Percentiles rank a stretch among this genome's conserved stretches.
phyloP scores from a whole-genome alignment of 1,139 yeast genomes.

The Hanseniaspora sp. region DNA sequence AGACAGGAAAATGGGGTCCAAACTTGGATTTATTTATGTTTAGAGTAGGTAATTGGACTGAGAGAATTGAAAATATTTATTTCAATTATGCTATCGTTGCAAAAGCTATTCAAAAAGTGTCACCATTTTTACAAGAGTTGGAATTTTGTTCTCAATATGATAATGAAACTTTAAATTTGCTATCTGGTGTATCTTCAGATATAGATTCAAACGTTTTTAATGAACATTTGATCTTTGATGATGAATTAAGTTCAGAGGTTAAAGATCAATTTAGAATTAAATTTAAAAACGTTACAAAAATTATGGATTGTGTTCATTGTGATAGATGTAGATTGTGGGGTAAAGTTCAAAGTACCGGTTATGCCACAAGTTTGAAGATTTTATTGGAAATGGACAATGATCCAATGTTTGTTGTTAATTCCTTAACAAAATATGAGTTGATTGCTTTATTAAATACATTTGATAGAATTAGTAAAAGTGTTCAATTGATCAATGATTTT shows the following conservation, averaged over 20 bases:
- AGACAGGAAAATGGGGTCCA: constrained; percentile 73
- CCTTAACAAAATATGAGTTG: constrained; percentile 70
- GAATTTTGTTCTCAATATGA: constrained; percentile 43
- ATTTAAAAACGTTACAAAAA: constrained; percentile 77
- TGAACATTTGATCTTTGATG: constrained; percentile 47
- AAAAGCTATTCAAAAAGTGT: constrained; percentile 63
- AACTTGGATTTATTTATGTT: constrained; percentile 71
- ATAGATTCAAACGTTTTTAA: constrained; percentile 45
- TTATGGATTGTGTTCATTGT: constrained; percentile 98
- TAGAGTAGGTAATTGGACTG: constrained; percentile 82
- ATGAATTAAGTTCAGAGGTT: constrained; percentile 31
- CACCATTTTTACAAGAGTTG: constrained; percentile 38
- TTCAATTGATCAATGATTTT: constrained; percentile 63
- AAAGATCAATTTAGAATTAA: constrained; percentile 75
- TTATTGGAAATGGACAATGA: constrained; percentile 57
- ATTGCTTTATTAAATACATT: constrained; percentile 86
- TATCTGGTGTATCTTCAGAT: constrained; percentile 33
- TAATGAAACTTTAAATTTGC: constrained; percentile 36
- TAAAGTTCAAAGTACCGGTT: constrained; percentile 89
- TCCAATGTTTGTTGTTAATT: constrained; percentile 34
- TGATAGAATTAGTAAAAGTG: constrained; percentile 78
- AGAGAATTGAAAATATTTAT: constrained; percentile 77
- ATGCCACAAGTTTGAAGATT: constrained; percentile 88
- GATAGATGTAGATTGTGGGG: constrained; percentile 98
- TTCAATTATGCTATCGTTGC: constrained; percentile 84